Base-by-base conservation (phyloP, 768 basidiomycete species). In the Kwoniella dendrophila region DNA sequence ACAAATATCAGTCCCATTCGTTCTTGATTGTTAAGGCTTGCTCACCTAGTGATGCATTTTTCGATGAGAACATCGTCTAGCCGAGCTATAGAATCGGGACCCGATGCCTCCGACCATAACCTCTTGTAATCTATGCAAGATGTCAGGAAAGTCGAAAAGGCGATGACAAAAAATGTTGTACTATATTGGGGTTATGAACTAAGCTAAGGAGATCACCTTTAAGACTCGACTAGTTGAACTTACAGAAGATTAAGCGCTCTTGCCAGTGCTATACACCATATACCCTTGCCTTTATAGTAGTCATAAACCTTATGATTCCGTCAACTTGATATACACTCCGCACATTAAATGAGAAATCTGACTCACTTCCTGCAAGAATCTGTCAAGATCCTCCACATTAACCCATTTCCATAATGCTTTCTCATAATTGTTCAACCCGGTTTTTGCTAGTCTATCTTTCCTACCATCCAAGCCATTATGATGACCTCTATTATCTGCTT, bases 361-460 rank as follows among this genome's bases (percentile, higher is more conserved):
- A 64, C 77, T 58, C 38, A 91, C 91, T 66, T 97, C 92, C 79
- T 95, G 91, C 29, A 99, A 80, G 79, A 94, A 99, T 7, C 87
- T 87, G 73, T 99, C 96, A 38, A 99, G 84, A 75, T 99, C 97
- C 76, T 92, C 92, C 12, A 98, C 92, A 75, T 99, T 99, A 62
- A 97, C 92, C 96, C 96, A 99, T 60, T 90, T 89, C 96, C 96
- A 99, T 49, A 98, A 79, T 0, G 96, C 96, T 61, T 87, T 87
- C 78, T 99, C 93, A 57, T 77, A 72, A 18, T 75, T 78, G 26
- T 72, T 72, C 63, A 81, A 59, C 5, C 73, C 71, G 3, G 36
- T 51, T 38, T 63, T 73, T 8, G 43, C 36, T 26, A 53, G 14
- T n/a, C 18, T 48, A 8, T 27, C 38, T 5, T 8, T 52, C 36